A percentile compares a stretch with the other conserved stretches of the same genome.
Conservation (phyloP, 768 basidiomycete species). For the Auriculariales sp. region DNA sequence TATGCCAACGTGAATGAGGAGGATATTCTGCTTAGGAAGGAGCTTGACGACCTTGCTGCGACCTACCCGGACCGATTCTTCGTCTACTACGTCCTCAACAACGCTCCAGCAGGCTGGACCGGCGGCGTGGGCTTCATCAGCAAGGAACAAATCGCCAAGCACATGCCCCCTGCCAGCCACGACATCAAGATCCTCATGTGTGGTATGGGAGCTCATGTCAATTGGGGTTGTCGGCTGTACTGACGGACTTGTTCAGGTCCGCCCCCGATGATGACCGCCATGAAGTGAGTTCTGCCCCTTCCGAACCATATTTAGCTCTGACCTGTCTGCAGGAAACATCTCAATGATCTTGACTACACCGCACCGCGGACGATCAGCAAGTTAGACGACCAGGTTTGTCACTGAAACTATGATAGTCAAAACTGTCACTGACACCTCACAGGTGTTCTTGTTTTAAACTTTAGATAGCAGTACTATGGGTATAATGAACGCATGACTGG, state of each 20-base stretch:
- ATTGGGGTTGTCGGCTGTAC: neutral
- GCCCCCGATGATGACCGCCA: constrained; percentile 63
- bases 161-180: constrained; percentile 50
- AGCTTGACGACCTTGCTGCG: constrained; percentile 66
- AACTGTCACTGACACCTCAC: constrained; percentile 8
- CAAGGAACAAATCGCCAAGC: constrained; percentile 76
- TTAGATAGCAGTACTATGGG: neutral
- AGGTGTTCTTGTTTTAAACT: constrained; percentile 29
- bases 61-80: constrained; percentile 55
- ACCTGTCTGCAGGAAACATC: constrained; percentile 52
- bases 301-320: neutral
- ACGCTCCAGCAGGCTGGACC: constrained; percentile 74
- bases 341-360: constrained; percentile 77
- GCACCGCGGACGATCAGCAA: constrained; percentile 86
- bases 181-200: constrained; percentile 81
- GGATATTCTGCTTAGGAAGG: constrained; percentile 82
- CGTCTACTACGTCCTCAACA: constrained; percentile 87
- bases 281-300: constrained; percentile 53
- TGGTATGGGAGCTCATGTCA: constrained; percentile 28
- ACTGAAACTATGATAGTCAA: neutral
- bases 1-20: constrained; percentile 92
- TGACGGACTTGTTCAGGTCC: constrained; percentile 28
- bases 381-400: constrained; percentile 64
- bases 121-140: constrained; percentile 88
- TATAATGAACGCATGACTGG: neutral